A percentile compares a stretch with the other conserved stretches of the same genome.
These are phyloP conservation scores for Cutaneotrichosporon dermatis DNA, from an alignment of 1,284 basidiomycete species.

Conservation along the genomic window DNA sequence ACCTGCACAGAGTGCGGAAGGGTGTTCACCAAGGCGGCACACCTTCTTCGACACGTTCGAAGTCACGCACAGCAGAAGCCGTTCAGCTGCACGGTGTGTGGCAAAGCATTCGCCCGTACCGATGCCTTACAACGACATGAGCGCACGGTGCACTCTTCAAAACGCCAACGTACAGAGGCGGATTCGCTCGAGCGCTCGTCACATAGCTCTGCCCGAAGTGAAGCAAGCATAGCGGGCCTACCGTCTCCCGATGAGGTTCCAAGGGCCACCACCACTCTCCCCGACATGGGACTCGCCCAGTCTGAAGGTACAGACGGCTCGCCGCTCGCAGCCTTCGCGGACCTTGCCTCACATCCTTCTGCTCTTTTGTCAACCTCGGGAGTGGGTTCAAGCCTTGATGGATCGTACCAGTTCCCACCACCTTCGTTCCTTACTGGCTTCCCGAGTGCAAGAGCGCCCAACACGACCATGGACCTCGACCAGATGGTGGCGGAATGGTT, in stretches of 20 bases:
- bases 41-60: constrained; percentile 8
- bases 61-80: constrained; percentile 12
- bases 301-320: too few species aligned
- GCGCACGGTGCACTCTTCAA: constrained; percentile 3
- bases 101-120: constrained; percentile 7
- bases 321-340: too few species aligned
- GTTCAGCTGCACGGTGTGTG: constrained; percentile 5
- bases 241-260: too few species aligned
- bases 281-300: too few species aligned
- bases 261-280: too few species aligned
- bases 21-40: constrained; percentile 12
- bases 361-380: too few species aligned
- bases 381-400: too few species aligned
- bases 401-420: background rate
- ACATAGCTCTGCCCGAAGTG: too few species aligned
- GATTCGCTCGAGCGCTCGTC: too few species aligned
- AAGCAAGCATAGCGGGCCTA: too few species aligned
- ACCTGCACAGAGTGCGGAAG: constrained; percentile 7
- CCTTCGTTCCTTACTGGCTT: background rate
- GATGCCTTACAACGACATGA: constrained; percentile 15
- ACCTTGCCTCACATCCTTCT: too few species aligned
- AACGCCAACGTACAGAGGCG: constrained; percentile 1
- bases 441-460: background rate
- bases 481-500: constrained; percentile 10
- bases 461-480: constrained; percentile 3